Evolutionary conservation across 2,329 filamentous ascomycete species (phyloP).

Genomic region (Hypoxylon sp.): DNA sequence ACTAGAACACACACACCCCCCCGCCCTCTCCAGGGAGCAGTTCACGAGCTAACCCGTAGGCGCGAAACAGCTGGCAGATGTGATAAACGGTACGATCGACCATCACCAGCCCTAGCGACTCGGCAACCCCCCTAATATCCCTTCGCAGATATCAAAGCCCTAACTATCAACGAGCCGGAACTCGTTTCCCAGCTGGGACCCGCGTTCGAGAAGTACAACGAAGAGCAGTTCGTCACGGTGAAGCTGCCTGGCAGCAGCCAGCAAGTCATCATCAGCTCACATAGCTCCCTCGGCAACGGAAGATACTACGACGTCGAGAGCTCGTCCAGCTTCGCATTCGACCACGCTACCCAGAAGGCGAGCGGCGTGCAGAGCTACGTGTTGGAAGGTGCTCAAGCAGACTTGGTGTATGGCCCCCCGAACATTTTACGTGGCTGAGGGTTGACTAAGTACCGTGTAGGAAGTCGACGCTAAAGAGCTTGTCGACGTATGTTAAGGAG

Average conservation of each 20-base stretch:
- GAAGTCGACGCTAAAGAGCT: conserved; percentile 83
- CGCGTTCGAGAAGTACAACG: conserved; percentile 94
- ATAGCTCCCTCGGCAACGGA: conserved; percentile 83
- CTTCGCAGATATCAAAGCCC: conserved; percentile 83
- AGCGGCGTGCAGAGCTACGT: conserved; percentile 83
- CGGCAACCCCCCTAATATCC: neutral
- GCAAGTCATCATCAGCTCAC: conserved; percentile 84
- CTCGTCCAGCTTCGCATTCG: conserved; percentile 87
- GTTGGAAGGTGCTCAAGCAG: conserved; percentile 79
- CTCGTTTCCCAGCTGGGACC: conserved; percentile 79
- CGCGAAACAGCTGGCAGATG: conserved; percentile 78
- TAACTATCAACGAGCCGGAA: conserved; percentile 76
- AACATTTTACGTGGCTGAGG: neutral
- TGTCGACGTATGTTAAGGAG: conserved; percentile 82
- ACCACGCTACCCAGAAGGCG: conserved; percentile 88
- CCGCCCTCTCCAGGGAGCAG: conserved; percentile 5
- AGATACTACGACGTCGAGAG: conserved; percentile 92
- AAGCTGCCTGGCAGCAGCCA: conserved; percentile 90
- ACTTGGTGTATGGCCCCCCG: conserved; percentile 75
- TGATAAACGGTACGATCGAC: conserved; percentile 76
- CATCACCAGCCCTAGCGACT: neutral
- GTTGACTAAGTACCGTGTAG: conserved; percentile 58
- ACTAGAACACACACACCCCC: conserved; percentile 27
- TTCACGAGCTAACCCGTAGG: conserved; percentile 38
- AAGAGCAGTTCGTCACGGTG: conserved; percentile 89